Evolutionary conservation across 306 rosid species (phyloP).

Genomic region (Erythrophleum fordii): DNA sequence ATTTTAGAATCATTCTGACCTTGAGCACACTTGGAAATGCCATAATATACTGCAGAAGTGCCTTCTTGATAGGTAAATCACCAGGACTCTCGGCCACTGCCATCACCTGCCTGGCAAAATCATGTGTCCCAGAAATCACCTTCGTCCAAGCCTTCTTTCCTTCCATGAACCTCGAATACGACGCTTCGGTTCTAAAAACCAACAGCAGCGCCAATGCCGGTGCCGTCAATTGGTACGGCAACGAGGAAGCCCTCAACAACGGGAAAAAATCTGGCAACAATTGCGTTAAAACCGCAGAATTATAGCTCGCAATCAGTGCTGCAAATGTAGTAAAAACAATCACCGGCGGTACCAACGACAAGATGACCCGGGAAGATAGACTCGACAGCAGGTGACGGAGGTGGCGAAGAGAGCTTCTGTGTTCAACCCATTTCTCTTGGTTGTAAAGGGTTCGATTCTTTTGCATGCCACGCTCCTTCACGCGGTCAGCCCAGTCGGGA

Average conservation of each 20-base stretch:
- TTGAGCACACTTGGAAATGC: slow-evolving; percentile 85
- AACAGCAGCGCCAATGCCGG: slow-evolving; percentile 84
- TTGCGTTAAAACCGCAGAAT: slow-evolving; percentile 53
- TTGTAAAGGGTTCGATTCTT: slow-evolving; percentile 58
- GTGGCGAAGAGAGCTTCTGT: slow-evolving; percentile 90
- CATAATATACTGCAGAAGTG: slow-evolving; percentile 71
- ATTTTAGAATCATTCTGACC: slow-evolving; percentile 41
- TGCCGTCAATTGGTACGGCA: slow-evolving; percentile 90
- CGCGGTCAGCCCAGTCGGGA: slow-evolving; percentile 84
- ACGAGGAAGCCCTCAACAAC: slow-evolving; percentile 56
- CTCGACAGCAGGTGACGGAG: slow-evolving; percentile 75
- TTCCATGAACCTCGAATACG: slow-evolving; percentile 78
- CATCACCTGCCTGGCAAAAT: slow-evolving; percentile 68
- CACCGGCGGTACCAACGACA: slow-evolving; percentile 80
- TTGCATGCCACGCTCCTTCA: slow-evolving; percentile 75
- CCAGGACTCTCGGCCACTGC: slow-evolving; percentile 43
- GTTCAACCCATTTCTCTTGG: slow-evolving; percentile 71
- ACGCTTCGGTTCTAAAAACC: slow-evolving; percentile 90
- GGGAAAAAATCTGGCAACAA: slow-evolving; percentile 70
- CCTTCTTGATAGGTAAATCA: slow-evolving; percentile 60
- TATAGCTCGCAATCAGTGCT: slow-evolving; percentile 63
- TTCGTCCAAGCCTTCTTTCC: slow-evolving; percentile 88
- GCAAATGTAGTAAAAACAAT: slow-evolving; percentile 69
- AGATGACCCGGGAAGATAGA: slow-evolving; percentile 76
- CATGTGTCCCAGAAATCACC: slow-evolving; percentile 69